Evolutionary conservation across 768 basidiomycete genomes (phyloP).

Genomic region (Mycena capillaripes): DNA sequence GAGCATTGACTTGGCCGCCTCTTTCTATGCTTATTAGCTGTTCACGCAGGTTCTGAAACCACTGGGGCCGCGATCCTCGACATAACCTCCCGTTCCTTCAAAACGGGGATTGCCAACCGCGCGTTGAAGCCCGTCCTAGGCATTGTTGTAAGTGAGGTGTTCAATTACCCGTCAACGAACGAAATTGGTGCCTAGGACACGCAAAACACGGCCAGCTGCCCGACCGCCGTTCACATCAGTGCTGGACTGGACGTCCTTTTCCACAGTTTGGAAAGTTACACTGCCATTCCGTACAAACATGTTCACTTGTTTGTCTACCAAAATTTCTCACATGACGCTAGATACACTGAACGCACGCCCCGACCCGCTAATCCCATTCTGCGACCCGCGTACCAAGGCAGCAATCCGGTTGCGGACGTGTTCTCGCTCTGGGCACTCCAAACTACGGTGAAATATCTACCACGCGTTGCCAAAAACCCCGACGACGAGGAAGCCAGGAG

Average conservation of each 20-base stretch:
- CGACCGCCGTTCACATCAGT: constrained; percentile 93
- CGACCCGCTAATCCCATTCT: constrained; percentile 92
- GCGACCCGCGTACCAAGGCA: constrained; percentile 94
- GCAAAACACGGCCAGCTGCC: constrained; percentile 91
- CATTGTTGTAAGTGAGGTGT: constrained; percentile 64
- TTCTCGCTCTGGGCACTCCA: constrained; percentile 95
- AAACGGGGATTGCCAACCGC: constrained; percentile 95
- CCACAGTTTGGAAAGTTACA: constrained; percentile 96
- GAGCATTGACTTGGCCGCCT: not conserved
- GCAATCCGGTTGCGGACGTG: constrained; percentile 95
- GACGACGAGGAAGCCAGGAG: constrained; percentile 87
- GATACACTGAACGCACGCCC: constrained; percentile 92
- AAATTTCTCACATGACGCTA: constrained; percentile 42
- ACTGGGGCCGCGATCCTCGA: constrained; percentile 96
- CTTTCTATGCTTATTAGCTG: not conserved
- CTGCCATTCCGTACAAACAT: constrained; percentile 85
- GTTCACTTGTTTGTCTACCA: not conserved
- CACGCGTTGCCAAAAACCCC: constrained; percentile 84
- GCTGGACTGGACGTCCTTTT: constrained; percentile 97
- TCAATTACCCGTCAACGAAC: not conserved
- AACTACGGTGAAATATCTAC: constrained; percentile 90
- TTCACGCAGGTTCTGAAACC: constrained; percentile 77
- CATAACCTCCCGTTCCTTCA: constrained; percentile 92
- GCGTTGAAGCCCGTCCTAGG: constrained; percentile 93
- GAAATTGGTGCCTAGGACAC: constrained; percentile 73